Base-by-base conservation (phyloP, 2,329 filamentous ascomycete genomes). In the Ophiostoma sp. region DNA sequence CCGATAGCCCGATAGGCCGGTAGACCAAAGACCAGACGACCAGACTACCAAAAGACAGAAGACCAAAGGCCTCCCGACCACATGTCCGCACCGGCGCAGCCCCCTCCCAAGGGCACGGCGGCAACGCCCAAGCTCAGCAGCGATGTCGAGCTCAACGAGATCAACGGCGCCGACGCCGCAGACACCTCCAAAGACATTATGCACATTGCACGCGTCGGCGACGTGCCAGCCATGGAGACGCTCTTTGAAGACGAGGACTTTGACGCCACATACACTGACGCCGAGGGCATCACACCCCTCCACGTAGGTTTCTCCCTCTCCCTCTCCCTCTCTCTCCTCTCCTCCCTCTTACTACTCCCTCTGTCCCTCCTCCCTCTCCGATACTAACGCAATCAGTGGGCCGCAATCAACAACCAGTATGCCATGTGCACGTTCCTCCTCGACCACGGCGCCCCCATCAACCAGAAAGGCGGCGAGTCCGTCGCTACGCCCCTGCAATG, bases 351-450 rank as follows among this genome's bases (percentile, higher is more conserved):
- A 47, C 40, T 5, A 47, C 40, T 63, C 16, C 7, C 40, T 62
- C 7, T 64, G 47, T 38, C 3, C n/a, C 41, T 40, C 38, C 49
- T 62, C 36, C 40, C 12, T 38, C 9, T 12, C 16, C 11, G 7
- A 5, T 7, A 58, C 71, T 72, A 45, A 70, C 69, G 8, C 5
- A 3, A n/a, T 12, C 76, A 99, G 92, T 99, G 95, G 95, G 95
- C 95, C 64, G 92, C 96, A 49, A 98, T 99, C 78, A 99, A 99
- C 81, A 98, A 98, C 76, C 95, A 97, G 77, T 96, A 94, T 81
- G 91, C 92, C 73, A 93, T 98, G 83, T 97, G 94, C 85, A 94
- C 95, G 78, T 97, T 96, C 79, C 87, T 99, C 62, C 86, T 99
- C 76, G 91, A 86, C 65, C 79, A 82, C 71, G 93, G 93, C 75